Evolutionary conservation across 1,139 yeast genomes (phyloP), one percentile per base, ranked within the genome.

Genomic region (Hansenula sp.): DNA sequence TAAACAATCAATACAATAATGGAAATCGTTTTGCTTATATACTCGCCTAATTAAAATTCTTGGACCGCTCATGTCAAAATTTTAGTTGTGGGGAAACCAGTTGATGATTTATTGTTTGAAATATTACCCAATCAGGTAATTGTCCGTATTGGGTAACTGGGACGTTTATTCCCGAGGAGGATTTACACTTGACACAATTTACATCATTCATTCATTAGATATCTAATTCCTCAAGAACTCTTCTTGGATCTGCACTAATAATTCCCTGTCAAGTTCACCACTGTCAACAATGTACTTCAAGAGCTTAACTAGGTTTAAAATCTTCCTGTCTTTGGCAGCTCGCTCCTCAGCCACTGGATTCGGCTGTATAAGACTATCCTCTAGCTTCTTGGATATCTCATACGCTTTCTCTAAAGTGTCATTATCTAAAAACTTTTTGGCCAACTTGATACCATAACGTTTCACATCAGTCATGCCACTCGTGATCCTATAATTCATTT

Each of bases 381-480:
- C 45, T 28, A 59, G 35, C 6, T 43, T 28, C 0, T 45, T 42
- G 2, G 65, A 52, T 3, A 68, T 57, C 1, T 43, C 40, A 24
- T 48, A 46, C 0, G 71, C 65, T 21, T 56, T 49, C 1, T 45
- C 38, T 12, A 65, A 50, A 1, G 65, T 44, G 1, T 42, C 39
- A 0, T 40, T 14, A 2, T 58, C 52, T 22, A 67, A 59, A n/a
- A 61, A 41, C 2, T 44, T 39, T 13, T 46, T 37, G 1, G 64
- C 61, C 14, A 54, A 48, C 21, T 50, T 51, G 25, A 68, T 45
- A 0, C 66, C 66, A 39, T 63, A 64, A 5, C 64, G 59, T 29
- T 53, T 53, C 0, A 60, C 41, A 21, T 47, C 51, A 6, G 53
- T 47, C 1, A 48, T 36, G 0, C 65, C 62, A 3, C 42, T 45